phyloP scores from a whole-genome alignment of 495 filamentous ascomycete genomes.

The Margaritispora aquatica region DNA sequence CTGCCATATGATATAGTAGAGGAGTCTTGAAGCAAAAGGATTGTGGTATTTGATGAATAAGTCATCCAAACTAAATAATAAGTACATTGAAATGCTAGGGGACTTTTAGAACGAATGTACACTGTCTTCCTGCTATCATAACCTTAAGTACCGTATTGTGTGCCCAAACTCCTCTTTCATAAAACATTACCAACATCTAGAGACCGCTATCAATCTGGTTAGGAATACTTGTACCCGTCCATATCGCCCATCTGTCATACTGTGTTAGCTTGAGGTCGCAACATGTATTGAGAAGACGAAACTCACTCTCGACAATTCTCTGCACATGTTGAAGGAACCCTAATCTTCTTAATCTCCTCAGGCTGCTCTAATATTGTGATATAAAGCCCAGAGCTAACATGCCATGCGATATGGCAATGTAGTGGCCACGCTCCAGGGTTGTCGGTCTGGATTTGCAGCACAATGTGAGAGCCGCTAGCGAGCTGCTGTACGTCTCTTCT shows the following conservation, averaged over 20 bases:
- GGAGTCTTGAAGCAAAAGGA: no score
- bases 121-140: no score
- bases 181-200: conserved; percentile 6
- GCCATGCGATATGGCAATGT: conserved; percentile 46
- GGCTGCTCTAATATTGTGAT: conserved; percentile 40
- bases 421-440: conserved; percentile 53
- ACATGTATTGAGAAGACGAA: neutral
- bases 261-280: neutral
- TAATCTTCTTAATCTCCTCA: conserved; percentile 30
- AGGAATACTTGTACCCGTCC: conserved; percentile 34
- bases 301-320: conserved; percentile 35
- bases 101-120: no score
- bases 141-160: no score
- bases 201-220: conserved; percentile 54
- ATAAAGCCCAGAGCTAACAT: conserved; percentile 47
- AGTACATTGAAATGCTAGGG: no score
- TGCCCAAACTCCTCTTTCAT: neutral
- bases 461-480: conserved; percentile 29
- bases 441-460: conserved; percentile 51
- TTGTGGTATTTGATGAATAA: no score
- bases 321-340: conserved; percentile 32
- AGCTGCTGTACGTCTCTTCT: conserved; percentile 56
- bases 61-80: no score
- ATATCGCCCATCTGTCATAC: conserved; percentile 37
- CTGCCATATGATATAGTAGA: no score